Percentiles rank a stretch among this genome's conserved stretches.
Evolutionary conservation across 768 basidiomycete species (phyloP).

Genomic region (Leccinellum rugosiceps): DNA sequence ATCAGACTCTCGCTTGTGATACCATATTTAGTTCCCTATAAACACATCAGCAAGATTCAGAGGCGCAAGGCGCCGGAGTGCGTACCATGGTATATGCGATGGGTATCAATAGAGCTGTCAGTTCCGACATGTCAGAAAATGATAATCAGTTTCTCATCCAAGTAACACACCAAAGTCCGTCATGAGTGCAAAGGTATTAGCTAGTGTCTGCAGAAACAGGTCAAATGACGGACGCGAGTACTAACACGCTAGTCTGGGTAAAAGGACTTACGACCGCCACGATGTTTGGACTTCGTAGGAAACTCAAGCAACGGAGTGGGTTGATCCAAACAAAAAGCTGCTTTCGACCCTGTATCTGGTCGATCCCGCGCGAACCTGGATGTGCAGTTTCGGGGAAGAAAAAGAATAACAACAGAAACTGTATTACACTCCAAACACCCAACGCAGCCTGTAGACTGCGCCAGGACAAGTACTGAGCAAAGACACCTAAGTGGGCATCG

Average conservation of each 20-base stretch:
- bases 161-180: conserved; percentile 36
- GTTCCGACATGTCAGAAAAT: neutral
- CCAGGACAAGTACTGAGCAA: conserved; percentile 65
- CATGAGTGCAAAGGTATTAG: conserved; percentile 28
- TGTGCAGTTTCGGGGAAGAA: conserved; percentile 69
- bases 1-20: conserved; percentile 22
- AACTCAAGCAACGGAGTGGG: conserved; percentile 48
- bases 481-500: conserved; percentile 34
- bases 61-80: neutral
- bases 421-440: conserved; percentile 38
- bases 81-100: conserved; percentile 63
- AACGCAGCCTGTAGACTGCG: conserved; percentile 52
- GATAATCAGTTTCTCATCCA: neutral
- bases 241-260: neutral
- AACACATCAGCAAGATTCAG: neutral
- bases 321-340: conserved; percentile 49
- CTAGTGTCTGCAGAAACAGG: conserved; percentile 38
- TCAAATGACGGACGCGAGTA: neutral
- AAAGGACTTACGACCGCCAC: conserved; percentile 44
- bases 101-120: conserved; percentile 48
- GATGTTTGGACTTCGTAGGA: conserved; percentile 61
- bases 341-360: conserved; percentile 34
- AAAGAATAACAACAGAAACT: conserved; percentile 38
- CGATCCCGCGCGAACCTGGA: conserved; percentile 54
- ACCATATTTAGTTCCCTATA: conserved; percentile 46